Evolutionary conservation across 139 green algal species (phyloP), one percentile per base, ranked within the genome.

Genomic region (Chlamydomonas applanata): DNA sequence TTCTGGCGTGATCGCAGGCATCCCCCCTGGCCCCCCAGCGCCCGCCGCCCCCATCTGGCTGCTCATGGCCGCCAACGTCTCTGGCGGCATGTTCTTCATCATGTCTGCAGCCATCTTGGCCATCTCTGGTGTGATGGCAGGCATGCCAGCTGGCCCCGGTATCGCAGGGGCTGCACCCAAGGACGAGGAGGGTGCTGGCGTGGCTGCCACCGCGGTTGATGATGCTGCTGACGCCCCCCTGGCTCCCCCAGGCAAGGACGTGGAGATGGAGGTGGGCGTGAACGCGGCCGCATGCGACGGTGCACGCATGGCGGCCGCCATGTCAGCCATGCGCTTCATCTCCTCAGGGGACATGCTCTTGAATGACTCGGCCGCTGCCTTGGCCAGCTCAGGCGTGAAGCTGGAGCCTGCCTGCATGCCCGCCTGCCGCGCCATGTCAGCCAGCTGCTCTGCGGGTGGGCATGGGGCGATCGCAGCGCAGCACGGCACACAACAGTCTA

Each of bases 101-200:
- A 60, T 60, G 13, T 61, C 33, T 36, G 65, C 40, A n/a, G 65
- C 40, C 64, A 66, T 65, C 35, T 76, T 75, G 34, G 73, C 71
- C 78, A 84, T 80, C 40, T 84, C 78, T n/a, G 61, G 72, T 5
- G 61, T 72, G 17, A 78, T 67, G 14, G 29, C 9, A 35, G 62
- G 72, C 72, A 73, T 66, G 11, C 61, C 72, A 49, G 7, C 11
- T 7, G 40, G 40, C 40, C 40, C 40, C 11, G 40, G 40, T 11
- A 49, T 49, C 40, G 40, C 40, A 19, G 40, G 11, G 40, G 40
- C 40, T 49, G 40, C 40, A 19, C 7, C 40, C 11, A 11, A 7
- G 11, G 40, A 49, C 7, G 40, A 49, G 7, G 40, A 19, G 40
- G 40, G 40, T 7, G 40, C 40, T 11, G 40, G 7, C 11, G 40